Conservation (phyloP, 176 grass and related monocot genomes). For the Eleusine indica region DNA sequence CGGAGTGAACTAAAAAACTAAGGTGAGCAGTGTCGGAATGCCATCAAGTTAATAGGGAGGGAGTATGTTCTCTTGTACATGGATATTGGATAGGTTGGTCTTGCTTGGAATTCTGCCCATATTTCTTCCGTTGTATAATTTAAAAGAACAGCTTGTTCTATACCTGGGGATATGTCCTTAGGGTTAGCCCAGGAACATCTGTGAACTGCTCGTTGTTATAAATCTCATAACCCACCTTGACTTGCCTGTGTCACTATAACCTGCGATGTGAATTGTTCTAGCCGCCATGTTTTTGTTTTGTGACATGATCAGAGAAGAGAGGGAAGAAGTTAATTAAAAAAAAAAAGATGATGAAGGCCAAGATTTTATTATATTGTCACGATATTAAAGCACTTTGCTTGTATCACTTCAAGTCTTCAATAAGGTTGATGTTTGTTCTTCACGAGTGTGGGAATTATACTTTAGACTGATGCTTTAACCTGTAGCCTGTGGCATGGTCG, state of each 20-base stretch:
- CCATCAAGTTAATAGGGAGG: not conserved
- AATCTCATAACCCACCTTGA: slow-evolving; percentile 14
- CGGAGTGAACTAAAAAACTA: not conserved
- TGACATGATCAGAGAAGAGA: slow-evolving; percentile 11
- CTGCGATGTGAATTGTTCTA: slow-evolving; percentile 2
- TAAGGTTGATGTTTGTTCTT: not conserved
- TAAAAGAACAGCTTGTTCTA: slow-evolving; percentile 2
- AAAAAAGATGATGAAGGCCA: not conserved
- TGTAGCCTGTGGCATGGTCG: slow-evolving; percentile 8
- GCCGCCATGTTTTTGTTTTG: slow-evolving; percentile 5
- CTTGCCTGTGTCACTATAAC: not conserved
- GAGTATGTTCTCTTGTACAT: slow-evolving; percentile 33
- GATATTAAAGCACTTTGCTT: not conserved
- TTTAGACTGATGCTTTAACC: slow-evolving; percentile 35
- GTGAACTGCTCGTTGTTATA: not conserved
- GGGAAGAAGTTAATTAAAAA: not conserved
- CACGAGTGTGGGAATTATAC: slow-evolving; percentile 5
- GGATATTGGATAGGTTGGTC: slow-evolving; percentile 35
- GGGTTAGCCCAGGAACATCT: slow-evolving; percentile 12
- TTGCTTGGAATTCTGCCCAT: not conserved
- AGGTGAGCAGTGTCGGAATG: not conserved
- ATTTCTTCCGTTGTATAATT: slow-evolving; percentile 37
- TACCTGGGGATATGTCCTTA: slow-evolving; percentile 9
- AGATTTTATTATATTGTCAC: not conserved
- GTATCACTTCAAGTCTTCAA: not conserved